Base-by-base conservation (phyloP, 73 alveolate genomes). In the Blepharisma stoltei region DNA sequence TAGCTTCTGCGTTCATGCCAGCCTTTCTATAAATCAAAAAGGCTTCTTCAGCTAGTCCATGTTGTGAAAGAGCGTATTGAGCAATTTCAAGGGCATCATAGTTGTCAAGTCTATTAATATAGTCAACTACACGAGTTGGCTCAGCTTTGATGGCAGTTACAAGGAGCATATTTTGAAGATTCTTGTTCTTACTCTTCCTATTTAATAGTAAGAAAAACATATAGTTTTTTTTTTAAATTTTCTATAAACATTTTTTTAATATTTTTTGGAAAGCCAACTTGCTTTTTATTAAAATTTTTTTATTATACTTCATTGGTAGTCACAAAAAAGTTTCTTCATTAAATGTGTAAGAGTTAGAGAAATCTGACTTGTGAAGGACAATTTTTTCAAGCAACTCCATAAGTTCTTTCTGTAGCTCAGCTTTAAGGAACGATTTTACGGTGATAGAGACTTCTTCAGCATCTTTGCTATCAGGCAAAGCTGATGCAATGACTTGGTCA, bases 61-160 rank as follows among this genome's bases (percentile, higher is more conserved):
- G 89, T 41, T 86, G 94, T 65, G 87, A 89, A 55, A 94, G 86
- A 55, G 98, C 98, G 67, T 91, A 91, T 88, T 93, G 81, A 53
- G 99, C 99, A 6, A 97, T 93, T 79, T 95, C 99, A 41, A 81
- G 91, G 49, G 98, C 99, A 85, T 97, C 99, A 87, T 94, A 97
- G 95, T 97, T 97, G 86, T 97, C 98, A 83, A 97, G 95, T 86
- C 99, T 94, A 90, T 95, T 95, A 78, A 97, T 92, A 87, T 95
- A 97, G 86, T 97, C 99, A 97, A 95, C 95, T 11, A 97, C 99
- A 68, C 95, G 95, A 43, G 98, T 71, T 71, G 88, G 80, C 88
- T 97, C 99, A 38, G 99, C 90, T 85, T 95, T 91, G 82, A 97
- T 95, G 37, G 99, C 99, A n/a, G 99, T 97, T 50, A 96, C 87